A percentile compares a stretch with the other conserved stretches of the same genome.
Conservation (phyloP, 2,329 filamentous ascomycete genomes). For the Balansia obtecta region DNA sequence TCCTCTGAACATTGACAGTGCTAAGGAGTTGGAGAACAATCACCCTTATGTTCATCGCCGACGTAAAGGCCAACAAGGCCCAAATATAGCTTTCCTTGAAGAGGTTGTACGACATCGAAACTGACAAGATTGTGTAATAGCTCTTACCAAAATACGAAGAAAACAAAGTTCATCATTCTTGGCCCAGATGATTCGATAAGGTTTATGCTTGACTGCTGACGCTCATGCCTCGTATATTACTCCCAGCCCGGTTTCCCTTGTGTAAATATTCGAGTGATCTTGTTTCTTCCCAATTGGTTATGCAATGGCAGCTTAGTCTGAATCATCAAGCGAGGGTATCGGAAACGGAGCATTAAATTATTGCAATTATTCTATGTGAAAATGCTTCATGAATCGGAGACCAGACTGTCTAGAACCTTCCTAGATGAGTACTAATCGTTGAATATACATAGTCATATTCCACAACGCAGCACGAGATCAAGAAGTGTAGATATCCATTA, state of each 20-base stretch:
- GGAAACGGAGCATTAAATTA: constrained; percentile 24
- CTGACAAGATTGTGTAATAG: constrained; percentile 55
- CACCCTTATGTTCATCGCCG: constrained; percentile 95
- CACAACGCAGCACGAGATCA: too few relatives aligned
- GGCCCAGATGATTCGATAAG: constrained; percentile 95
- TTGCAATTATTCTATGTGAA: constrained; percentile 19
- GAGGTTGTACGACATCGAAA: constrained; percentile 98
- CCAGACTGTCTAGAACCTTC: constrained; percentile 12
- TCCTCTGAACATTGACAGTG: constrained; percentile 98
- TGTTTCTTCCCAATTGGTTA: constrained; percentile 14
- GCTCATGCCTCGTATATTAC: constrained; percentile 98
- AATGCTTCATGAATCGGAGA: constrained; percentile 19
- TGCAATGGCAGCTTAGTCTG: constrained; percentile 28
- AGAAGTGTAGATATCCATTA: too few relatives aligned
- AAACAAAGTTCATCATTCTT: not conserved
- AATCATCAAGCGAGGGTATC: constrained; percentile 25
- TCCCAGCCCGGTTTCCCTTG: constrained; percentile 95
- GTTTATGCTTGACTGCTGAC: constrained; percentile 89
- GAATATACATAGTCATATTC: too few relatives aligned
- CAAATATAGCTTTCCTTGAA: constrained; percentile 98
- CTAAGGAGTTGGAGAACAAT: constrained; percentile 99
- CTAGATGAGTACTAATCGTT: not conserved
- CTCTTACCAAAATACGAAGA: not conserved
- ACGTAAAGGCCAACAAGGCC: constrained; percentile 97
- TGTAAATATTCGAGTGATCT: constrained; percentile 45